These are phyloP conservation scores for Colletotrichum paranaense DNA, from an alignment of 2,329 filamentous ascomycete species.

Conservation along the genomic window DNA sequence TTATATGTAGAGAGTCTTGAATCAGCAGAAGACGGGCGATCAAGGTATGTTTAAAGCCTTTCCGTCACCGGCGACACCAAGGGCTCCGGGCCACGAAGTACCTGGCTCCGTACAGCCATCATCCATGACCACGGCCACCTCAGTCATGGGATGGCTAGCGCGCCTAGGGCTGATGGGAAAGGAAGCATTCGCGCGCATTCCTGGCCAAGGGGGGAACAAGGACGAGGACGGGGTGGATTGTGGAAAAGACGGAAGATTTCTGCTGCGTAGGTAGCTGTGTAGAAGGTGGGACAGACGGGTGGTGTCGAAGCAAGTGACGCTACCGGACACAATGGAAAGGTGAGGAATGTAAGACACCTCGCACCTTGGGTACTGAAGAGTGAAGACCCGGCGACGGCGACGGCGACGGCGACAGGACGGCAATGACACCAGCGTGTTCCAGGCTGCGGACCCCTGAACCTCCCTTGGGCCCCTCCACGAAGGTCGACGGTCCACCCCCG, in stretches of 20 bases:
- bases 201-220: background rate
- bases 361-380: no score
- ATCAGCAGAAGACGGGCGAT: slow-evolving; percentile 7
- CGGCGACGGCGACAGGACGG: background rate
- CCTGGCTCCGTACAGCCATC: background rate
- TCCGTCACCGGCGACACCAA: background rate
- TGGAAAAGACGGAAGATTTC: no score
- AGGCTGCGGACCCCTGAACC: slow-evolving; percentile 11
- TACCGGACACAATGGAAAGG: background rate
- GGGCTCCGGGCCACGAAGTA: background rate
- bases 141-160: background rate
- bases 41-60: slow-evolving; percentile 24
- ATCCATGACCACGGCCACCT: background rate
- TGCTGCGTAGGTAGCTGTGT: no score
- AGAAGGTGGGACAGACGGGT: background rate
- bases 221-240: background rate
- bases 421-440: slow-evolving; percentile 18
- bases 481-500: background rate
- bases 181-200: slow-evolving; percentile 11
- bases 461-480: background rate
- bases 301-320: background rate
- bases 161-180: background rate
- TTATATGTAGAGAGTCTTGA: background rate
- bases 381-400: background rate
- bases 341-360: background rate